A percentile compares a stretch with the other conserved stretches of the same genome.
Conservation (phyloP, 352 stramenopile species). For the Globisporangium takayamanum region DNA sequence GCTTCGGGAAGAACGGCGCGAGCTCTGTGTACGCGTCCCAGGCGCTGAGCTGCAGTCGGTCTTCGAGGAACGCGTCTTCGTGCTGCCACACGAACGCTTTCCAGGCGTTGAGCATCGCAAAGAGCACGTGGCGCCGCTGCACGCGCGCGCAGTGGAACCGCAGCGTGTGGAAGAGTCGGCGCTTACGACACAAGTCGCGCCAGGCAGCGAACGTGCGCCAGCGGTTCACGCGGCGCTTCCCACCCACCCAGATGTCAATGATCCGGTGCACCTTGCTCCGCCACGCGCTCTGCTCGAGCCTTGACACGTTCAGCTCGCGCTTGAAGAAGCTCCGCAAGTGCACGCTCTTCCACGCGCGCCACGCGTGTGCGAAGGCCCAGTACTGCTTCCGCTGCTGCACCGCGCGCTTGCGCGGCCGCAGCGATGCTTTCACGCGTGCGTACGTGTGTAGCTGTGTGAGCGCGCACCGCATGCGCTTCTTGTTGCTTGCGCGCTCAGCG, state of each 20-base stretch:
- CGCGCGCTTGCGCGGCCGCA: constrained; percentile 31
- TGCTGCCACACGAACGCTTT: constrained; percentile 62
- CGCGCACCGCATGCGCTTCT: constrained; percentile 32
- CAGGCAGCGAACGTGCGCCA: constrained; percentile 45
- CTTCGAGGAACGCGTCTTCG: constrained; percentile 48
- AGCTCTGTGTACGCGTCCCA: constrained; percentile 57
- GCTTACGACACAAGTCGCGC: constrained; percentile 35
- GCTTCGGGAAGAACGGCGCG: constrained; percentile 42
- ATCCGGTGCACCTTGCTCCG: constrained; percentile 39
- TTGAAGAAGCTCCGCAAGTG: constrained; percentile 52
- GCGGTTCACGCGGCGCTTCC: constrained; percentile 17
- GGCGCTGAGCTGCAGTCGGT: constrained; percentile 41
- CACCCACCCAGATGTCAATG: constrained; percentile 43
- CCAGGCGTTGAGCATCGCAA: constrained; percentile 48
- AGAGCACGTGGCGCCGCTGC: constrained; percentile 33
- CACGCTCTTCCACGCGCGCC: constrained; percentile 41
- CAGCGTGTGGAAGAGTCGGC: constrained; percentile 43
- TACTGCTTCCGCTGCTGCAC: constrained; percentile 13
- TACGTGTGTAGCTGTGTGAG: constrained; percentile 27
- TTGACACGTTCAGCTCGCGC: constrained; percentile 41
- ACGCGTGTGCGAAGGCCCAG: constrained; percentile 23
- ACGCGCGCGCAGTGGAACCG: constrained; percentile 33
- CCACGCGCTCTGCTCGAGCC: constrained; percentile 43
- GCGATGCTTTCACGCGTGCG: constrained; percentile 22
- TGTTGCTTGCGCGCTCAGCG: constrained; percentile 29